Evolutionary conservation across 352 stramenopile genomes (phyloP), one percentile per base, ranked within the genome.

Genomic region (Globisporangium recalcitrans): DNA sequence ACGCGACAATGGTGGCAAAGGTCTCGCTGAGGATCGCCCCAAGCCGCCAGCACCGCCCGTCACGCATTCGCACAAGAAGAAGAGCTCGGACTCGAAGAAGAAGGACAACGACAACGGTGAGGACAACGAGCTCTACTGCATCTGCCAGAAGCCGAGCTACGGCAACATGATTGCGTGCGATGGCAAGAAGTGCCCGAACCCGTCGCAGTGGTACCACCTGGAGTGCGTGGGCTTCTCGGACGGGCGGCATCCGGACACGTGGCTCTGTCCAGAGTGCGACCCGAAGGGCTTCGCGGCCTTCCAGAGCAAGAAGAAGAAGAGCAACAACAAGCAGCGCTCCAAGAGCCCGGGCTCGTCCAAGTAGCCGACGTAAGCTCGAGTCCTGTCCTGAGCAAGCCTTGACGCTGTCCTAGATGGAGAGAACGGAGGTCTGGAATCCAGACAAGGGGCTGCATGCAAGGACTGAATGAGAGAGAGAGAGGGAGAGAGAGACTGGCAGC

Each of bases 151-250:
- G 36, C 84, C 82, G 11, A 92, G 84, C 69, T 95, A 92, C 70
- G 86, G 86, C 63, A 91, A 91, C 67, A 95, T 95, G 86, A 95
- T 95, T 60, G 86, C 86, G 22, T 95, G 86, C 64, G 86, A 95
- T 67, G 82, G 82, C 70, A 91, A 95, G 60, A 90, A 91, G 60
- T 95, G 86, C 49, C 84, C 81, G 16, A 93, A 92, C 67, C 84
- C 84, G 68, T 90, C 81, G 64, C 82, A 95, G 68, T 95, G 86
- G 86, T 95, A 95, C 71, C 86, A 95, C 63, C 68, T 93, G 52
- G 82, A 92, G 71, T 95, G 86, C 64, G 84, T 95, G 14, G 86
- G 84, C 21, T 81, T 95, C 46, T 85, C 80, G 22, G 82, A 93
- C 51, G 83, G 85, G 2, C 80, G 82, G 29, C 85, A 93, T 54